A percentile compares a stretch with the other conserved stretches of the same genome.
Evolutionary conservation across 305 asterid species (phyloP).

Genomic region (Fraxinus angustifolia): DNA sequence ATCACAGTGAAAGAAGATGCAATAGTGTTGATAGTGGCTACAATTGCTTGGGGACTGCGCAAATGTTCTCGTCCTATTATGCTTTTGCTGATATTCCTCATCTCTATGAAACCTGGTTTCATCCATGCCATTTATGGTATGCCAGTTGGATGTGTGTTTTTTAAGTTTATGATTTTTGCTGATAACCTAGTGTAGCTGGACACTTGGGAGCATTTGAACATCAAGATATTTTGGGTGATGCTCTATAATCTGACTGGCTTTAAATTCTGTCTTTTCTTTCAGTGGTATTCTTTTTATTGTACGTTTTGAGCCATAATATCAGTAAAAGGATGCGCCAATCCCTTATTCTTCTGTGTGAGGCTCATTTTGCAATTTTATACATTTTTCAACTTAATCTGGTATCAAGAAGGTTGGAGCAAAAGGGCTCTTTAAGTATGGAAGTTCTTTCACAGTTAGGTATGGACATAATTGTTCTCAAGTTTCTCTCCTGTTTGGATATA

Average conservation of each 20-base stretch:
- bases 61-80: constrained; percentile 93
- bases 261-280: constrained; percentile 39
- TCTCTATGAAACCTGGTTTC: constrained; percentile 91
- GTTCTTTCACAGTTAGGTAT: constrained; percentile 86
- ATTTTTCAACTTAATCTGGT: constrained; percentile 84
- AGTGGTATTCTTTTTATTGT: constrained; percentile 90
- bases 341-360: constrained; percentile 88
- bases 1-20: constrained; percentile 89
- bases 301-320: constrained; percentile 84
- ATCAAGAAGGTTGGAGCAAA: constrained; percentile 54
- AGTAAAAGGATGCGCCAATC: constrained; percentile 71
- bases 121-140: constrained; percentile 90
- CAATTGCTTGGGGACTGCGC: constrained; percentile 96
- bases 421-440: constrained; percentile 62
- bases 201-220: constrained; percentile 12
- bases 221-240: constrained; percentile 14
- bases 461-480: constrained; percentile 26
- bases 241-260: constrained; percentile 32
- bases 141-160: constrained; percentile 31
- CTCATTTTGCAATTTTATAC: constrained; percentile 82
- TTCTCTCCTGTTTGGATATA: constrained; percentile 20
- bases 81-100: constrained; percentile 79
- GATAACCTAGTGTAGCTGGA: background rate
- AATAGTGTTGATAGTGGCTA: constrained; percentile 88
- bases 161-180: constrained; percentile 5